These are phyloP conservation scores for Entrophospora sp. DNA, from an alignment of 192 early-diverging fungal genomes.

Conservation along the genomic window DNA sequence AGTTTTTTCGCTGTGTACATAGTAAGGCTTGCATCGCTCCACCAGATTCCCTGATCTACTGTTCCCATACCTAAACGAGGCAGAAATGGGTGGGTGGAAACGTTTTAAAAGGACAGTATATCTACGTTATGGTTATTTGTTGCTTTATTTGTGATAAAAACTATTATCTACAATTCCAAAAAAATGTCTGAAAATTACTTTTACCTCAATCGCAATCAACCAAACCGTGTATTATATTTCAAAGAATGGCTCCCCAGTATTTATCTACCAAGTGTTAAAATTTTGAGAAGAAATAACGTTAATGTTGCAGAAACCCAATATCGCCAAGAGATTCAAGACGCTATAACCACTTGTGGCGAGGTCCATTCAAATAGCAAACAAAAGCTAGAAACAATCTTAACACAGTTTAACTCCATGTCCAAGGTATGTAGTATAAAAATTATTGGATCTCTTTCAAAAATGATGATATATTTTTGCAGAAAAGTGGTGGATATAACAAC, in stretches of 20 bases:
- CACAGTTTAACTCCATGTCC: neutral
- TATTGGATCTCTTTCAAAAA: neutral
- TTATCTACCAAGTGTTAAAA: neutral
- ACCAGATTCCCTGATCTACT: no score
- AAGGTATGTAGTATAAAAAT: slow-evolving; percentile 6
- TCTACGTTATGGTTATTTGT: no score
- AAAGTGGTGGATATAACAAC: neutral
- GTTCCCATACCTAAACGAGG: no score
- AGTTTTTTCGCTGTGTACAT: no score
- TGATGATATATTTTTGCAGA: slow-evolving; percentile 3
- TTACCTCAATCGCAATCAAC: neutral
- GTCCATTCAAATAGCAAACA: neutral
- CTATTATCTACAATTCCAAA: no score
- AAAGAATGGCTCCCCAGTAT: neutral
- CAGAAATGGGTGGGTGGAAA: no score
- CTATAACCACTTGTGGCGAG: neutral
- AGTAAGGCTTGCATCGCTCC: no score
- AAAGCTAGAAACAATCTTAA: neutral
- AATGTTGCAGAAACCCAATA: slow-evolving; percentile 2
- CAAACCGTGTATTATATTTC: neutral
- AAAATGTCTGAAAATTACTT: neutral
- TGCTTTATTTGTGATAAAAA: no score
- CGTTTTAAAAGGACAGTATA: no score
- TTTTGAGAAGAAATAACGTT: neutral
- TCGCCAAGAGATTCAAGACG: neutral